phyloP scores from a whole-genome alignment of 225 moss, liverwort and hornwort genomes.

The Bryoerythrophyllum caledonicum region DNA sequence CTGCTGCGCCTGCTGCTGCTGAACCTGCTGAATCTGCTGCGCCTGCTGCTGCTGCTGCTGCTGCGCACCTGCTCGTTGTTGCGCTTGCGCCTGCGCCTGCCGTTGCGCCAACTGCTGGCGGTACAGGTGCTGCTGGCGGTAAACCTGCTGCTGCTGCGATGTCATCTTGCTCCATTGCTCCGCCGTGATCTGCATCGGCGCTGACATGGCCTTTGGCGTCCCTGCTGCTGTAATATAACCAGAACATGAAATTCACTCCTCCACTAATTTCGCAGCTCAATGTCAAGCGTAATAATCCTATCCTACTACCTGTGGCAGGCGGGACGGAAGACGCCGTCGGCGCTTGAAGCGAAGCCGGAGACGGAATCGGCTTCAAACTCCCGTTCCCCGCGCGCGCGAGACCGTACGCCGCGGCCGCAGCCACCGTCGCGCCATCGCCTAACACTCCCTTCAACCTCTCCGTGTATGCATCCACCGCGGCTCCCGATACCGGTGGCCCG shows the following conservation, averaged over 20 bases:
- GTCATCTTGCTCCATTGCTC: slow-evolving; percentile 49
- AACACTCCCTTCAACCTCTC: slow-evolving; percentile 86
- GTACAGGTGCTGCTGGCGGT: slow-evolving; percentile 36
- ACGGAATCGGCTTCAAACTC: slow-evolving; percentile 50
- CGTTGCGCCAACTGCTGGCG: slow-evolving; percentile 20
- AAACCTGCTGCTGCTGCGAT: slow-evolving; percentile 52
- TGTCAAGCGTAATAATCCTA: slow-evolving; percentile 14
- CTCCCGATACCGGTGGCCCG: slow-evolving; percentile 47
- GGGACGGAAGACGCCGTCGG: slow-evolving; percentile 47
- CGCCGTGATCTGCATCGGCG: slow-evolving; percentile 32
- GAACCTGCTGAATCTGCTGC: neutral
- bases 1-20: neutral
- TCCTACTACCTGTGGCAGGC: slow-evolving; percentile 61
- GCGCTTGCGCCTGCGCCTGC: slow-evolving; percentile 5
- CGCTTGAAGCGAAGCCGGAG: slow-evolving; percentile 38
- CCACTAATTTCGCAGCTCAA: neutral
- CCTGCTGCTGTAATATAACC: slow-evolving; percentile 28
- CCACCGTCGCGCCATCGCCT: slow-evolving; percentile 60
- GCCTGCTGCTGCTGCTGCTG: slow-evolving; percentile 24
- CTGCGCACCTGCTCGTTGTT: neutral
- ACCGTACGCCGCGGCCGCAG: slow-evolving; percentile 71
- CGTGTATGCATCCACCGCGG: slow-evolving; percentile 58
- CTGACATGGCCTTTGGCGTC: slow-evolving; percentile 28
- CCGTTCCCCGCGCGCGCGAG: slow-evolving; percentile 78
- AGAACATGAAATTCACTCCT: neutral